Evolutionary conservation across 225 moss, liverwort and hornwort genomes (phyloP).

Genomic region (Asterella californica): DNA sequence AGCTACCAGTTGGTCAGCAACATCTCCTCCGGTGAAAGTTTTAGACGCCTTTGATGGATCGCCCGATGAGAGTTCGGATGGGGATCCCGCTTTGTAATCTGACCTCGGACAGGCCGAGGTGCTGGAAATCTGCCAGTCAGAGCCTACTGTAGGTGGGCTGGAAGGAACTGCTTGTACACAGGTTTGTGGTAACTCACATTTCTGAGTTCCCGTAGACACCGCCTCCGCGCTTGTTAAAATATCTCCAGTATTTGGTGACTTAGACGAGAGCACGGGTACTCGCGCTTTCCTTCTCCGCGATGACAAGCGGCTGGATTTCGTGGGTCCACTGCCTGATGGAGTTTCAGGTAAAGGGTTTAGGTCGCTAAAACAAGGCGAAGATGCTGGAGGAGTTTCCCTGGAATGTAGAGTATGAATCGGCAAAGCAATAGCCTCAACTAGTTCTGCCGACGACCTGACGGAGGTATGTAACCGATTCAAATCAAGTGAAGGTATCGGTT

Average conservation of each 20-base stretch:
- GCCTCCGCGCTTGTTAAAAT: background rate
- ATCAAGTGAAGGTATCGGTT: background rate
- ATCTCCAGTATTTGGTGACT: background rate
- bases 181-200: background rate
- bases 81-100: background rate
- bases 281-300: slow-evolving; percentile 8
- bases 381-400: background rate
- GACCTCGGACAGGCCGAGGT: background rate
- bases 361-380: background rate
- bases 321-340: background rate
- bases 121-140: background rate
- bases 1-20: slow-evolving; percentile 5
- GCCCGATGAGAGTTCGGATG: background rate
- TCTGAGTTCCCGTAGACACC: background rate
- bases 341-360: background rate
- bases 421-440: background rate
- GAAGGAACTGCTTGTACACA: background rate
- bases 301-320: background rate
- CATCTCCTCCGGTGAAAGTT: background rate
- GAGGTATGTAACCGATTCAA: background rate
- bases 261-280: background rate
- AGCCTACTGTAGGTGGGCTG: background rate
- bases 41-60: background rate
- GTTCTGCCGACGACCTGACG: background rate
- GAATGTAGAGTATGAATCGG: background rate